A percentile compares a stretch with the other conserved stretches of the same genome.
phyloP scores from a whole-genome alignment of 2,329 filamentous ascomycete species.

The Cercospora sp. region DNA sequence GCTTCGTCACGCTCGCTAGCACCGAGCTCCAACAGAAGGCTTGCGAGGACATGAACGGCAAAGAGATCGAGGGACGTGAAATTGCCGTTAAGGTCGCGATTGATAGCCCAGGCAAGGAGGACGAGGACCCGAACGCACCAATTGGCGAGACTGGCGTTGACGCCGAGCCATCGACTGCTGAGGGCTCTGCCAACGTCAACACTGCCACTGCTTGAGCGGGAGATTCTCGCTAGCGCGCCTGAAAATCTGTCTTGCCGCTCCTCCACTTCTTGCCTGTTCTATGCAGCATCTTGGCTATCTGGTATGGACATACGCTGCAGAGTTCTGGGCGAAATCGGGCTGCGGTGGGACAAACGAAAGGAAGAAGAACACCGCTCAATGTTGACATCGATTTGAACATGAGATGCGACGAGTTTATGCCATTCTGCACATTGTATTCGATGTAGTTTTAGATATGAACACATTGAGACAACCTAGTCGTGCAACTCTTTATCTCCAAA shows the following conservation, averaged over 20 bases:
- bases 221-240: background rate
- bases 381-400: slow-evolving; percentile 27
- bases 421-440: slow-evolving; percentile 31
- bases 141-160: slow-evolving; percentile 40
- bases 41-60: slow-evolving; percentile 97
- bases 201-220: slow-evolving; percentile 30
- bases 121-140: slow-evolving; percentile 61
- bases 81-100: slow-evolving; percentile 99
- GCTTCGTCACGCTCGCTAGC: slow-evolving; percentile 92
- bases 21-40: slow-evolving; percentile 98
- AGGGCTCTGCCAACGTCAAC: slow-evolving; percentile 38
- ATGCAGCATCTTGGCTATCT: slow-evolving; percentile 26
- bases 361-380: slow-evolving; percentile 22
- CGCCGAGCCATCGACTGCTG: slow-evolving; percentile 38
- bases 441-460: slow-evolving; percentile 30
- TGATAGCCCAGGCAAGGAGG: slow-evolving; percentile 98
- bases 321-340: slow-evolving; percentile 10
- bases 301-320: slow-evolving; percentile 28
- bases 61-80: slow-evolving; percentile 97
- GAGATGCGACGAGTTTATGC: slow-evolving; percentile 18
- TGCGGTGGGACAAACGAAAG: slow-evolving; percentile 21
- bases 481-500: background rate
- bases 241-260: slow-evolving; percentile 18
- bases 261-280: slow-evolving; percentile 18
- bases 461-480: slow-evolving; percentile 14